Conservation (phyloP, 1,139 yeast species). For the Candida smagusa region DNA sequence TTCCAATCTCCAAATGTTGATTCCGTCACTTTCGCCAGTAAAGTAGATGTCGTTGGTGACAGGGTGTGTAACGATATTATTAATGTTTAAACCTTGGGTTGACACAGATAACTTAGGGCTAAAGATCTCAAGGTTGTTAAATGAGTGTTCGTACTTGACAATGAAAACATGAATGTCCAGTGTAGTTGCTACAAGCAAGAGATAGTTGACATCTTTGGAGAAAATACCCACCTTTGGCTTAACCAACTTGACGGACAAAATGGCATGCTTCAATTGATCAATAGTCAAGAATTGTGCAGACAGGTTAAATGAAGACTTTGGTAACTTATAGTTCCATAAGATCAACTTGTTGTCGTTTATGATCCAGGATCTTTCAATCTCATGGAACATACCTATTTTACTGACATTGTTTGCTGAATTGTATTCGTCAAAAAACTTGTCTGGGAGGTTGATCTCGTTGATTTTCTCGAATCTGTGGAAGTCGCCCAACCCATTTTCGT, state of each 20-base stretch:
- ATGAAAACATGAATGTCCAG: conserved; percentile 77
- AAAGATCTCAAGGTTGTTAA: conserved; percentile 63
- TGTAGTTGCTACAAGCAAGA: conserved; percentile 77
- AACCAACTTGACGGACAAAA: conserved; percentile 70
- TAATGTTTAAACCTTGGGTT: conserved; percentile 72
- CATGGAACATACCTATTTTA: conserved; percentile 82
- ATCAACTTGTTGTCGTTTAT: conserved; percentile 78
- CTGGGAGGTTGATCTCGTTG: conserved; percentile 73
- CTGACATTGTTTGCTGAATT: conserved; percentile 65
- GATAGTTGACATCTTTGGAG: conserved; percentile 68
- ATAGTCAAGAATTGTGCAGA: conserved; percentile 72
- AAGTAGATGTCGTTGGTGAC: conserved; percentile 79
- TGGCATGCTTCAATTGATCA: conserved; percentile 79
- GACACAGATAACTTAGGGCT: conserved; percentile 83
- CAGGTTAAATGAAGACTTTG: conserved; percentile 47
- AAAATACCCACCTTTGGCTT: conserved; percentile 80
- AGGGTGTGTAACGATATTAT: conserved; percentile 57
- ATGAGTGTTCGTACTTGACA: conserved; percentile 50
- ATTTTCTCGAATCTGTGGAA: conserved; percentile 79
- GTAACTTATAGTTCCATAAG: conserved; percentile 75
- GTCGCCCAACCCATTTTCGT: conserved; percentile 40
- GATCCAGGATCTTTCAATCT: conserved; percentile 83
- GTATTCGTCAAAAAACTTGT: conserved; percentile 74
- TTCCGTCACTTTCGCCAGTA: conserved; percentile 72
- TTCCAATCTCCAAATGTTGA: conserved; percentile 81